Percentiles rank a stretch among this genome's conserved stretches.
Evolutionary conservation across 1,284 basidiomycete genomes (phyloP).

Genomic region (Psilocybe mexicana): DNA sequence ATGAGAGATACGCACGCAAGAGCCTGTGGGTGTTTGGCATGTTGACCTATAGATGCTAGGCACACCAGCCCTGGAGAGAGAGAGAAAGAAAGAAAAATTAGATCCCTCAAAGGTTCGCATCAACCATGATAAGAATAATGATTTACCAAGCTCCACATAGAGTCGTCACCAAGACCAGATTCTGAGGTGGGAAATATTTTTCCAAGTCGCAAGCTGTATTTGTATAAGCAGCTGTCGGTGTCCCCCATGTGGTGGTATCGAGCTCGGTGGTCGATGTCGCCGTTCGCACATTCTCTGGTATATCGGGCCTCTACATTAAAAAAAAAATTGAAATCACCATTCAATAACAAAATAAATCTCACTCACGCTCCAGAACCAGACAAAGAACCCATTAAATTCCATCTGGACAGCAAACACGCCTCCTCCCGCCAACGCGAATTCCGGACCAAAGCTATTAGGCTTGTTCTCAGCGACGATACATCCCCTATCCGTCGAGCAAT

Average conservation of each 20-base stretch:
- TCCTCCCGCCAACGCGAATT: conserved; percentile 66
- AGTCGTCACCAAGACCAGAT: conserved; percentile 51
- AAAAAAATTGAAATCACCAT: neutral
- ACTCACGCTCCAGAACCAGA: conserved; percentile 80
- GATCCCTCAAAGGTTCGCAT: neutral
- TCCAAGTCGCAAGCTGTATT: conserved; percentile 45
- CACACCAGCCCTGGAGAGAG: conserved; percentile 49
- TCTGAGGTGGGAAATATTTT: conserved; percentile 56
- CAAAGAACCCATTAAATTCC: conserved; percentile 49
- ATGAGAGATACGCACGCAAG: conserved; percentile 30
- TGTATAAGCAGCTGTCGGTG: conserved; percentile 37
- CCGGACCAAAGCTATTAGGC: conserved; percentile 56
- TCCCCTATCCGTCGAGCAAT: conserved; percentile 57
- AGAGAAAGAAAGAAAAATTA: neutral
- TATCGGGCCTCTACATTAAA: conserved; percentile 36
- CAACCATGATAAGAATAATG: conserved; percentile 3
- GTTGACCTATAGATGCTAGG: conserved; percentile 40
- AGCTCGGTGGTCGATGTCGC: conserved; percentile 40
- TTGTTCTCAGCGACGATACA: conserved; percentile 64
- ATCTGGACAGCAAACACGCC: conserved; percentile 76
- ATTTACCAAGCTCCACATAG: conserved; percentile 55
- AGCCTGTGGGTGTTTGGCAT: conserved; percentile 40
- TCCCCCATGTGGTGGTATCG: conserved; percentile 43
- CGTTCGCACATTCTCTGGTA: conserved; percentile 37
- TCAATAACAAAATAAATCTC: neutral